Evolutionary conservation across 768 basidiomycete genomes (phyloP).

Genomic region (Boletus vermiculosoides): DNA sequence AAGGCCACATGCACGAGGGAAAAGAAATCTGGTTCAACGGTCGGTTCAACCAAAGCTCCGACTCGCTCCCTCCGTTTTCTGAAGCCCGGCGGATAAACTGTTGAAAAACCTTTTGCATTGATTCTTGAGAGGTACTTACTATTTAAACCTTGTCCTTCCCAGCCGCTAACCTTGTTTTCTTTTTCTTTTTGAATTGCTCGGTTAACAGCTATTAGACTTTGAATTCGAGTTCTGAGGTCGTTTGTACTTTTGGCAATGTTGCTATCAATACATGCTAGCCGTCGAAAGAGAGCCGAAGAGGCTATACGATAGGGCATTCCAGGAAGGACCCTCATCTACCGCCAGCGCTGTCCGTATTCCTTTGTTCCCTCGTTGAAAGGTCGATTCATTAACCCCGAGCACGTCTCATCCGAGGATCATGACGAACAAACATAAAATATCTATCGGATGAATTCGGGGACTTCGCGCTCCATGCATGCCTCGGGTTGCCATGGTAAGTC

Average conservation of each 20-base stretch:
- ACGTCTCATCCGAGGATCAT: constrained; percentile 4
- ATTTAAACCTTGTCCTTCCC: neutral
- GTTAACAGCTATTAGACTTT: constrained; percentile 1
- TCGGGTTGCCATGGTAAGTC: constrained; percentile 2
- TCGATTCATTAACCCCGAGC: neutral
- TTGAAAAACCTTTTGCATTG: neutral
- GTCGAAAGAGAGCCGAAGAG: neutral
- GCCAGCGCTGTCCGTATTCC: neutral
- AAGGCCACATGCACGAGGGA: neutral
- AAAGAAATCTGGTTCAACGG: neutral
- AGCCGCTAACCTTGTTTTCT: neutral
- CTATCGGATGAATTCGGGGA: neutral
- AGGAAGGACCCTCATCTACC: neutral
- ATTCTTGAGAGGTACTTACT: neutral
- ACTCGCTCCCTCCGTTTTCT: neutral
- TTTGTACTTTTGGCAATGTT: neutral
- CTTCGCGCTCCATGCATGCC: neutral
- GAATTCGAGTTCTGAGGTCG: neutral
- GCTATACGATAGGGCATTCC: neutral
- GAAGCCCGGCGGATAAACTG: neutral
- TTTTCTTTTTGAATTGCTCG: neutral
- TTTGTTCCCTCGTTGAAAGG: neutral
- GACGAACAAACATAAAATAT: neutral
- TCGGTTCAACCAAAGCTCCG: constrained; percentile 3
- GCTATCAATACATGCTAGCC: neutral